Percentiles rank a stretch among this genome's conserved stretches.
These are phyloP conservation scores for Leccinum angustisporum DNA, from an alignment of 1,284 basidiomycete species.

Conservation along the genomic window DNA sequence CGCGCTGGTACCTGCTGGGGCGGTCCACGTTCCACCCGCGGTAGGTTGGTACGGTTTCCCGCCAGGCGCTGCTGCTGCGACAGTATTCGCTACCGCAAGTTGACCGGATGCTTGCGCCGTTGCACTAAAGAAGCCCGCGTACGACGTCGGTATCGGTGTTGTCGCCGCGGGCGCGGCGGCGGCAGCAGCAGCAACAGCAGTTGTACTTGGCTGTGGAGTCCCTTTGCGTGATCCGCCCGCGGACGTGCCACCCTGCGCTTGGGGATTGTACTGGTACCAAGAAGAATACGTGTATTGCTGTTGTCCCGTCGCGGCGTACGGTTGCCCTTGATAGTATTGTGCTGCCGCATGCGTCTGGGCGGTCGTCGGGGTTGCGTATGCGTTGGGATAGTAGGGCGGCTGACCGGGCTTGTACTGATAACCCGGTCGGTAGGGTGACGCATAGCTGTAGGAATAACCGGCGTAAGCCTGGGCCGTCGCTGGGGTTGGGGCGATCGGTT, in stretches of 20 bases:
- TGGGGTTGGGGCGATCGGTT: slow-evolving; percentile 22
- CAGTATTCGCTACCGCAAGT: slow-evolving; percentile 51
- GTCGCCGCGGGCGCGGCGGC: slow-evolving; percentile 28
- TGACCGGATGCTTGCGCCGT: slow-evolving; percentile 36
- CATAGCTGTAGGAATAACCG: slow-evolving; percentile 28
- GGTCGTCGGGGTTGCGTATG: slow-evolving; percentile 25
- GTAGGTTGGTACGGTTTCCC: slow-evolving; percentile 32
- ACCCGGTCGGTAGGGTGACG: slow-evolving; percentile 32
- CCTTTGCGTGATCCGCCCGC: slow-evolving; percentile 42
- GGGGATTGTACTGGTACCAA: slow-evolving; percentile 35
- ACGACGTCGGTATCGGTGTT: slow-evolving; percentile 35
- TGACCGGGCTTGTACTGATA: slow-evolving; percentile 37
- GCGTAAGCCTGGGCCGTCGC: slow-evolving; percentile 30
- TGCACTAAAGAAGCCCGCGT: slow-evolving; percentile 39
- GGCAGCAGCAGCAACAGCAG: slow-evolving; percentile 29
- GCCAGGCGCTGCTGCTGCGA: slow-evolving; percentile 30
- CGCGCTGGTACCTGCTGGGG: slow-evolving; percentile 15
- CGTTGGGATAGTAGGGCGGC: slow-evolving; percentile 30
- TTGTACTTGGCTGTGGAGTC: slow-evolving; percentile 47
- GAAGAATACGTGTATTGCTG: slow-evolving; percentile 36
- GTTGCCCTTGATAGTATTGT: slow-evolving; percentile 33
- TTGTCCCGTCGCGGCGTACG: slow-evolving; percentile 31
- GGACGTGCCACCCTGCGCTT: slow-evolving; percentile 26
- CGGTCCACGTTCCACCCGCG: slow-evolving; percentile 28
- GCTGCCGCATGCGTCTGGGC: slow-evolving; percentile 30